Evolutionary conservation across 768 basidiomycete species (phyloP).

Genomic region (Podaxis sp.): DNA sequence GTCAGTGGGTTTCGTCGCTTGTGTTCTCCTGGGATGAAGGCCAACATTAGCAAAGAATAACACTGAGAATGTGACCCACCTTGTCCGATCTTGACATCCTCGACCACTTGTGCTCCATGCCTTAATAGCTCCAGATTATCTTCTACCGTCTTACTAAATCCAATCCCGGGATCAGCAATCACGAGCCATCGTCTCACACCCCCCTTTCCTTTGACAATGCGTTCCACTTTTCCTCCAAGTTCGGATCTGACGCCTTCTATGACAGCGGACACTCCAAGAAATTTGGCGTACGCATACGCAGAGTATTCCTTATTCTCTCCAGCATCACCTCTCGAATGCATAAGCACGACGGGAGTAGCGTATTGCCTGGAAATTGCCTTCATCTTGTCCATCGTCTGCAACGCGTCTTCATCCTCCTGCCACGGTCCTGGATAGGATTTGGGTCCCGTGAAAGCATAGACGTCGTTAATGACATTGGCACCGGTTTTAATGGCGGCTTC

Average conservation of each 20-base stretch:
- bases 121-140: slow-evolving; percentile 74
- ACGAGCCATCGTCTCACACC: slow-evolving; percentile 88
- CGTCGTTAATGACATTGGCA: slow-evolving; percentile 94
- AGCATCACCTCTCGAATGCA: slow-evolving; percentile 92
- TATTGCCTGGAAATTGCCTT: slow-evolving; percentile 58
- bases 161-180: slow-evolving; percentile 88
- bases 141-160: slow-evolving; percentile 85
- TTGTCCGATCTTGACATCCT: slow-evolving; percentile 31
- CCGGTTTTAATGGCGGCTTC: slow-evolving; percentile 73
- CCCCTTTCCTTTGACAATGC: slow-evolving; percentile 60
- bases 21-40: slow-evolving; percentile 14
- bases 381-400: slow-evolving; percentile 53
- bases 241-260: slow-evolving; percentile 70
- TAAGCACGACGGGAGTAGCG: slow-evolving; percentile 80
- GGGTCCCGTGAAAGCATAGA: slow-evolving; percentile 74
- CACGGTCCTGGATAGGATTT: slow-evolving; percentile 31
- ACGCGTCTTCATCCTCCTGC: slow-evolving; percentile 27
- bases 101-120: slow-evolving; percentile 43
- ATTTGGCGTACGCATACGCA: slow-evolving; percentile 38
- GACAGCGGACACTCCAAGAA: slow-evolving; percentile 35
- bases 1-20: slow-evolving; percentile 44
- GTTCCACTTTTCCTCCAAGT: slow-evolving; percentile 64
- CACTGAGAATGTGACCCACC: slow-evolving; percentile 20
- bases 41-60: slow-evolving; percentile 5
- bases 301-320: slow-evolving; percentile 68